Percentiles rank a stretch among this genome's conserved stretches.
phyloP scores from a whole-genome alignment of 164 flowering plant genomes.

The Paratinospora sagittata region DNA sequence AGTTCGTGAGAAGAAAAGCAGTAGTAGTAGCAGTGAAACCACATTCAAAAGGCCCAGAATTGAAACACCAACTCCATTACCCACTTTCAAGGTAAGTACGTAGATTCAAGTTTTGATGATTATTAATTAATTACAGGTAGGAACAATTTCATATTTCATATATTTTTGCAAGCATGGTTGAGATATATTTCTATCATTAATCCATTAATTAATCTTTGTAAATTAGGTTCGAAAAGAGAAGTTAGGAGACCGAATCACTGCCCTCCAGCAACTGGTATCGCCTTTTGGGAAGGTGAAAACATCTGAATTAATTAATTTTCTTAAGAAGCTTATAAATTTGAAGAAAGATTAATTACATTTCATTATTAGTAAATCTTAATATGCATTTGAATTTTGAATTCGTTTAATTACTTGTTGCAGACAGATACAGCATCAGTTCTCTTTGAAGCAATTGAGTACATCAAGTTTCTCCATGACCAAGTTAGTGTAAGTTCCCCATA shows the following conservation, averaged over 20 bases:
- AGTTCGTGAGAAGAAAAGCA: constrained; percentile 40
- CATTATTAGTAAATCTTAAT: background rate
- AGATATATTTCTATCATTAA: too few relatives aligned
- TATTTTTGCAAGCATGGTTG: too few relatives aligned
- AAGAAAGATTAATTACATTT: background rate
- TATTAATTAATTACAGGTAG: too few relatives aligned
- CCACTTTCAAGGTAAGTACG: constrained; percentile 69
- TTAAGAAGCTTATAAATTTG: background rate
- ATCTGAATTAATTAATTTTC: background rate
- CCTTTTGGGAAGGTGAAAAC: constrained; percentile 97
- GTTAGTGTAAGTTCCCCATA: constrained; percentile 60
- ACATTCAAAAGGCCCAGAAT: constrained; percentile 58
- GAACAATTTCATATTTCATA: too few relatives aligned
- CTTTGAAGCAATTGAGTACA: constrained; percentile 72
- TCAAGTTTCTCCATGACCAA: constrained; percentile 81
- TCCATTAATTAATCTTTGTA: too few relatives aligned
- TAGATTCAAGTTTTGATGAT: background rate
- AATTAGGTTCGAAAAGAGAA: constrained; percentile 89
- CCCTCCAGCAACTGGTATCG: constrained; percentile 95
- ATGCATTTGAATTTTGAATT: background rate
- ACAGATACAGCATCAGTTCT: constrained; percentile 69
- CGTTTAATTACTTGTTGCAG: constrained; percentile 20
- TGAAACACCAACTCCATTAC: constrained; percentile 62
- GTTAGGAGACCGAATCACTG: constrained; percentile 98
- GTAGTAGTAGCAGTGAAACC: constrained; percentile 33